Conservation (phyloP, 352 stramenopile species). For the Globisporangium iwayamae region DNA sequence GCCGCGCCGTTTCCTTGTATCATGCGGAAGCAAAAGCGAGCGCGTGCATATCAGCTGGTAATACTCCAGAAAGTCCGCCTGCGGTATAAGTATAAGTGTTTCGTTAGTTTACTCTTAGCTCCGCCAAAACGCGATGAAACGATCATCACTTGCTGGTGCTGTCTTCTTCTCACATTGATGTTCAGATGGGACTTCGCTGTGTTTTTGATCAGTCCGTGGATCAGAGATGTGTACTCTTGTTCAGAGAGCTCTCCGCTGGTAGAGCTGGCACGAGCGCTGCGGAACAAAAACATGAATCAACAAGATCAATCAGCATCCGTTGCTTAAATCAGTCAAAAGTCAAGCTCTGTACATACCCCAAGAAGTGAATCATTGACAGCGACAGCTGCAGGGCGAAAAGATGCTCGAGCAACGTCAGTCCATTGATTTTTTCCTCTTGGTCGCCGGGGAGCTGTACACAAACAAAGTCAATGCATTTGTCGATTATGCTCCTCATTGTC, state of each 20-base stretch:
- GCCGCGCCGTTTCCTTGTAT: conserved; percentile 21
- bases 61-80: conserved; percentile 47
- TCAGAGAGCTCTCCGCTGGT: conserved; percentile 23
- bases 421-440: conserved; percentile 33
- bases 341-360: conserved; percentile 4
- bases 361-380: conserved; percentile 17
- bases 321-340: not conserved
- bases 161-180: conserved; percentile 20
- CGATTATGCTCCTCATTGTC: no score
- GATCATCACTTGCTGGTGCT: not conserved
- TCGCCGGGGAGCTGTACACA: conserved; percentile 35
- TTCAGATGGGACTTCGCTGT: conserved; percentile 21
- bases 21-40: conserved; percentile 48
- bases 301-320: not conserved
- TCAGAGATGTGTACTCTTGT: conserved; percentile 23
- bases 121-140: no score
- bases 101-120: not conserved
- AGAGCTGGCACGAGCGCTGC: conserved; percentile 10
- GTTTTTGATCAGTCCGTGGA: conserved; percentile 24
- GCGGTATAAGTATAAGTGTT: not conserved
- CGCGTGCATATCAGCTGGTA: conserved; percentile 62
- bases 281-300: conserved; percentile 7
- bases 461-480: not conserved
- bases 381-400: conserved; percentile 41
- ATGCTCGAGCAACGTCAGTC: conserved; percentile 42